Percentiles rank a stretch among this genome's conserved stretches.
These are phyloP conservation scores for Nicotiana benthamiana DNA, from an alignment of 257 asterid genomes.

Conservation along the genomic window DNA sequence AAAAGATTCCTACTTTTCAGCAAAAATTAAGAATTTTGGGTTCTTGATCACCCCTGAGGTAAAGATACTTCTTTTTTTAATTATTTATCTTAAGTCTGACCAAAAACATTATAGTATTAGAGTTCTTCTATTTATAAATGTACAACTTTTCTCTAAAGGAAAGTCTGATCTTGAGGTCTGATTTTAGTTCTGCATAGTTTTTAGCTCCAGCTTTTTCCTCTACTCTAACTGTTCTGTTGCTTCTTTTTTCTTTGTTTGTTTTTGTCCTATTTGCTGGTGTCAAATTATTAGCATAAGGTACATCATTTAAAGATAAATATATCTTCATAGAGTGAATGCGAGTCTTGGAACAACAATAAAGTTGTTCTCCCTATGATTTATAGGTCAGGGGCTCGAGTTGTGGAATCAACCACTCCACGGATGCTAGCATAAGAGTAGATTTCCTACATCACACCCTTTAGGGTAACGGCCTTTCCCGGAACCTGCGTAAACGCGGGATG, in stretches of 20 bases:
- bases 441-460: no score
- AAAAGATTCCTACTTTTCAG: neutral
- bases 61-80: no score
- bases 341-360: no score
- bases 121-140: no score
- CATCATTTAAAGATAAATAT: neutral
- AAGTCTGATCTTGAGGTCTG: neutral
- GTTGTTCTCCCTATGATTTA: fast-evolving
- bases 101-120: no score
- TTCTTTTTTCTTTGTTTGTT: neutral
- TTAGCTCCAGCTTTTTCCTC: neutral
- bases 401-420: no score
- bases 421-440: no score
- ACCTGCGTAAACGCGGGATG: no score
- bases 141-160: no score
- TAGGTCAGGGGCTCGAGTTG: no score
- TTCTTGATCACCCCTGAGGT: neutral
- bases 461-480: no score
- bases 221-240: neutral
- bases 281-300: neutral
- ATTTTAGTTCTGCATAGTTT: neutral
- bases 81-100: no score
- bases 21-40: neutral
- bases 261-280: neutral
- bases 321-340: neutral